Evolutionary conservation across 179 eudicot genomes (phyloP).

Genomic region (Kewa caespitosa): DNA sequence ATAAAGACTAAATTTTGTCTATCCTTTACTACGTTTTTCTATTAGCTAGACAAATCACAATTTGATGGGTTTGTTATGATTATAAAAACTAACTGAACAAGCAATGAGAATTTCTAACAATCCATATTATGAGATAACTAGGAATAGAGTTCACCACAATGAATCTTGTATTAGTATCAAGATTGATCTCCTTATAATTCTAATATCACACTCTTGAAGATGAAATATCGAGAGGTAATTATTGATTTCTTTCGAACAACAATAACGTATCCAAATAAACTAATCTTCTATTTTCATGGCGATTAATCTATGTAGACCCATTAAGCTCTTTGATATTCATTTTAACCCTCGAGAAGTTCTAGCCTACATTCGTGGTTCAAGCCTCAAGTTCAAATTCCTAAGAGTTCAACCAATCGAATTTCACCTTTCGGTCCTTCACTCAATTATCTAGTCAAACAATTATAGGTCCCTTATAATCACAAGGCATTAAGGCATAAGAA

Average conservation of each 20-base stretch:
- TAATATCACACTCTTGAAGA: not conserved
- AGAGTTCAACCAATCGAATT: not conserved
- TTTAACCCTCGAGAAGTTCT: not conserved
- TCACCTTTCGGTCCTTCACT: not conserved
- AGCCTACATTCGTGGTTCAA: not conserved
- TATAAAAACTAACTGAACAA: too few species aligned
- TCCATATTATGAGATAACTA: too few species aligned
- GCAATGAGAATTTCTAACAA: too few species aligned
- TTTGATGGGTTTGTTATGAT: too few species aligned
- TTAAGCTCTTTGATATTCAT: too few species aligned
- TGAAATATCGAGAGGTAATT: not conserved
- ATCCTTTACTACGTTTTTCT: not conserved
- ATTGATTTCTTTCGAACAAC: too few species aligned
- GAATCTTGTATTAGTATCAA: too few species aligned
- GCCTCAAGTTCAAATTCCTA: not conserved
- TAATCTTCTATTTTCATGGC: not conserved
- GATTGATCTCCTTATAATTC: not conserved
- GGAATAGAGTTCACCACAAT: too few species aligned
- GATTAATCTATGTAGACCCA: not conserved
- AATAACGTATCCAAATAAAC: not conserved
- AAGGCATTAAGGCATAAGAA: not conserved
- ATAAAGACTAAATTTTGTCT: not conserved
- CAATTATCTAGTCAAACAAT: not conserved
- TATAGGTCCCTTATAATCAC: not conserved
- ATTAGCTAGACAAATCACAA: not conserved